phyloP scores from a whole-genome alignment of 2,329 filamentous ascomycete genomes.

The Xylariaceae sp. region DNA sequence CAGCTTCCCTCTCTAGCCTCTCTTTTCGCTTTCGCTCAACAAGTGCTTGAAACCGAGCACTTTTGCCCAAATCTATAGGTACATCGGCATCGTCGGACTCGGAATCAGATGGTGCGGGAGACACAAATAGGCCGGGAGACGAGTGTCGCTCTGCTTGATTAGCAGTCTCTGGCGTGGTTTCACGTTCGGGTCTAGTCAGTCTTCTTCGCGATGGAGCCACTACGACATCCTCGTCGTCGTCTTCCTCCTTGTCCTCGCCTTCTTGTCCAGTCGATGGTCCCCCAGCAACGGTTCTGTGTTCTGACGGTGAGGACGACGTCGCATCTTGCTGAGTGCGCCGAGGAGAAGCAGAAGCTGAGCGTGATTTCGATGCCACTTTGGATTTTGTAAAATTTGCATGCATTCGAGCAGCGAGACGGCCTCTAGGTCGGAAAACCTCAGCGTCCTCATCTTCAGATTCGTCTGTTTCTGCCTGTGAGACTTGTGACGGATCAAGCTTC shows the following conservation, averaged over 20 bases:
- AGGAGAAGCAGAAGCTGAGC: not conserved
- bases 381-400: slow-evolving; percentile 22
- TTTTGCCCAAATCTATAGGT: slow-evolving; percentile 39
- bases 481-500: slow-evolving; percentile 15
- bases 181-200: slow-evolving; percentile 23
- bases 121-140: slow-evolving; percentile 54
- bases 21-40: slow-evolving; percentile 70
- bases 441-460: slow-evolving; percentile 35
- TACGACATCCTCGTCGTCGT: slow-evolving; percentile 27
- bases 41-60: slow-evolving; percentile 63
- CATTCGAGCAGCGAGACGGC: slow-evolving; percentile 34
- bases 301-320: slow-evolving; percentile 5
- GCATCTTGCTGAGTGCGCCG: slow-evolving; percentile 2
- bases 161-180: slow-evolving; percentile 26
- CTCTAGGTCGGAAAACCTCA: slow-evolving; percentile 39
- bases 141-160: slow-evolving; percentile 31
- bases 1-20: slow-evolving; percentile 60
- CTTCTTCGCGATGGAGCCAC: slow-evolving; percentile 24
- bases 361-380: slow-evolving; percentile 9
- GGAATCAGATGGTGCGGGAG: slow-evolving; percentile 39
- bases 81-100: slow-evolving; percentile 43
- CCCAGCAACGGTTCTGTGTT: slow-evolving; percentile 14
- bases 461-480: slow-evolving; percentile 34
- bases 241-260: slow-evolving; percentile 1
- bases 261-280: not conserved